phyloP scores from a whole-genome alignment of 2,329 filamentous ascomycete genomes.

The Hymenotorrendiella dingleyae region DNA sequence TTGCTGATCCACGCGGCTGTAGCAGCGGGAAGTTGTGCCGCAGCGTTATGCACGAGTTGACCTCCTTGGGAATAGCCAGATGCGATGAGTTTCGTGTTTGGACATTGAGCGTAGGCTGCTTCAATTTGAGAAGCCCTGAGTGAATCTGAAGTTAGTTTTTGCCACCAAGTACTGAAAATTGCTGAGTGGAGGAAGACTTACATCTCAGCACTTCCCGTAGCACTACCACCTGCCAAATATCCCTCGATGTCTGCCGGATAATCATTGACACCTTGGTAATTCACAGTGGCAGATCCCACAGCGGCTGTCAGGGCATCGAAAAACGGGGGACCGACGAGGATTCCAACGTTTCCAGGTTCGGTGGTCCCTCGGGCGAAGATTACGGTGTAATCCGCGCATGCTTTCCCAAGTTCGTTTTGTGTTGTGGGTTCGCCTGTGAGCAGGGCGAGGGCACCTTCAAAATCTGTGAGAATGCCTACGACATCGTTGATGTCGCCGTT shows the following conservation, averaged over 20 bases:
- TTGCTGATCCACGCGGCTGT: conserved; percentile 32
- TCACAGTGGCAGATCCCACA: conserved; percentile 18
- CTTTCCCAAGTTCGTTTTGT: conserved; percentile 21
- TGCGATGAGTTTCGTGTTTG: conserved; percentile 34
- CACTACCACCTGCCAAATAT: conserved; percentile 25
- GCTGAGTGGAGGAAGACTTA: conserved; percentile 10
- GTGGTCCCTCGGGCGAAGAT: conserved; percentile 44
- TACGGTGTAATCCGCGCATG: conserved; percentile 33
- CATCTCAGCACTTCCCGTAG: conserved; percentile 22
- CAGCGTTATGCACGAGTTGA: conserved; percentile 38
- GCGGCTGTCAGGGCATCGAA: conserved; percentile 23
- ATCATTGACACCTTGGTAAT: conserved; percentile 29
- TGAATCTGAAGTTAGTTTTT: conserved; percentile 1
- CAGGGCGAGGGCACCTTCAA: conserved; percentile 18
- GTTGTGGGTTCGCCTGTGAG: conserved; percentile 21
- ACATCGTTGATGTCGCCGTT: conserved; percentile 17
- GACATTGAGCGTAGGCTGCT: conserved; percentile 31
- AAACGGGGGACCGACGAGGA: conserved; percentile 29
- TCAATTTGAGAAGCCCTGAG: conserved; percentile 29
- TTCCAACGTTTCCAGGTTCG: conserved; percentile 42
- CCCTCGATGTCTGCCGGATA: conserved; percentile 28
- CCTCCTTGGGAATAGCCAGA: conserved; percentile 40
- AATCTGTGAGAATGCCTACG: conserved; percentile 16
- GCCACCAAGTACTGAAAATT: no score
- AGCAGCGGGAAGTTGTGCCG: conserved; percentile 28